Evolutionary conservation across 2,329 filamentous ascomycete genomes (phyloP).

Genomic region (Thelonectria blattea): DNA sequence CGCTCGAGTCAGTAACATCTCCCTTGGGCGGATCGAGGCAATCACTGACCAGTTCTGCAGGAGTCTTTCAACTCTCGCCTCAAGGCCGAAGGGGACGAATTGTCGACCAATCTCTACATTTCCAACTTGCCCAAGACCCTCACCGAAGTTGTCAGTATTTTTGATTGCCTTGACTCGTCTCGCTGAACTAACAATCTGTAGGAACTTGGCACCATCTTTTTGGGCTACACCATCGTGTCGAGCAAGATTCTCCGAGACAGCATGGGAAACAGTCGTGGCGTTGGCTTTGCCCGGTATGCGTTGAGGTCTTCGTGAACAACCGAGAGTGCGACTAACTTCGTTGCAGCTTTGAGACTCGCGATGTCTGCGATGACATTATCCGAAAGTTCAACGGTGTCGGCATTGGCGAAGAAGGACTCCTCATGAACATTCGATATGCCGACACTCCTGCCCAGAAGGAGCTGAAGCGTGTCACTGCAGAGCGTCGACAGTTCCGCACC

Average conservation of each 20-base stretch:
- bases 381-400: conserved; percentile 81
- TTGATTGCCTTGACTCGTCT: not conserved
- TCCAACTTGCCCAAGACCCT: conserved; percentile 93
- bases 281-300: conserved; percentile 91
- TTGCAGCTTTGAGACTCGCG: conserved; percentile 82
- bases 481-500: conserved; percentile 92
- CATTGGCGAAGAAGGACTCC: conserved; percentile 78
- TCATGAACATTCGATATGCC: conserved; percentile 93
- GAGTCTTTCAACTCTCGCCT: conserved; percentile 98
- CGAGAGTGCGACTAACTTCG: conserved; percentile 6
- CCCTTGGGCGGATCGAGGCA: not conserved
- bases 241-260: conserved; percentile 94
- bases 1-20: conserved; percentile 70
- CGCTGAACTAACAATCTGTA: conserved; percentile 41
- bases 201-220: conserved; percentile 80
- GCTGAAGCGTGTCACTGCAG: conserved; percentile 93
- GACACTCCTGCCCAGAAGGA: conserved; percentile 97
- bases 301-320: not conserved
- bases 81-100: conserved; percentile 90
- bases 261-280: conserved; percentile 91
- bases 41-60: conserved; percentile 49
- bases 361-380: conserved; percentile 90
- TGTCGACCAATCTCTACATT: conserved; percentile 95
- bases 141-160: conserved; percentile 78
- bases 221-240: conserved; percentile 83